These are phyloP conservation scores for Yamadazyma diospyri DNA, from an alignment of 1,139 yeast genomes.

Conservation along the genomic window DNA sequence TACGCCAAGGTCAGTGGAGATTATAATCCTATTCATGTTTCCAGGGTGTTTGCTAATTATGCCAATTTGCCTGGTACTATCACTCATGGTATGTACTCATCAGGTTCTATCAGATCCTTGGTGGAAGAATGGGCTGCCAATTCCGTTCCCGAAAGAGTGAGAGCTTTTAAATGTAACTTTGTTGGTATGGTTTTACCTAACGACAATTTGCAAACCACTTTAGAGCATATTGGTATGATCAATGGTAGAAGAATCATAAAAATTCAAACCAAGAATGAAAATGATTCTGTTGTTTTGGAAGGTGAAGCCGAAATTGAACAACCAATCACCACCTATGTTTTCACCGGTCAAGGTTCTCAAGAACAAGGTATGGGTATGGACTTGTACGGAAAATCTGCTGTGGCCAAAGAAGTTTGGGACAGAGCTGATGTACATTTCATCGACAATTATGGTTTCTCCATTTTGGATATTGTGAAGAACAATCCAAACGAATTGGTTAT, in stretches of 20 bases:
- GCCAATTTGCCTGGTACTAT: constrained; percentile 96
- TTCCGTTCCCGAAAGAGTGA: constrained; percentile 91
- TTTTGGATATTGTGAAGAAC: constrained; percentile 89
- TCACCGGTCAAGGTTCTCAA: constrained; percentile 99
- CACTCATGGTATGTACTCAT: constrained; percentile 98
- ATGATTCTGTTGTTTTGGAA: constrained; percentile 68
- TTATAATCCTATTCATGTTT: constrained; percentile 96
- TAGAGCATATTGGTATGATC: constrained; percentile 98
- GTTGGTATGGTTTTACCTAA: constrained; percentile 98
- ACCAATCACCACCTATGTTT: constrained; percentile 93
- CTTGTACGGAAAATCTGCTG: constrained; percentile 82
- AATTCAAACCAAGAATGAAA: constrained; percentile 84
- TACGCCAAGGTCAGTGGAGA: constrained; percentile 98
- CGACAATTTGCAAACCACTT: constrained; percentile 79
- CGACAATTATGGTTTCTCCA: constrained; percentile 94
- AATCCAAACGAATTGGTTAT: constrained; percentile 94
- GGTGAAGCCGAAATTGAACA: constrained; percentile 99
- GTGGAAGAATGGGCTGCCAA: constrained; percentile 99
- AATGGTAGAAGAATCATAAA: constrained; percentile 97
- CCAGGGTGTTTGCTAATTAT: constrained; percentile 89
- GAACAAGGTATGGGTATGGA: constrained; percentile 99
- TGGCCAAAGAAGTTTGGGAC: constrained; percentile 96
- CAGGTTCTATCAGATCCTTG: constrained; percentile 90
- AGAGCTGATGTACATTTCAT: constrained; percentile 93
- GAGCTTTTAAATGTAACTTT: constrained; percentile 88